These are phyloP conservation scores for Terfezia claveryi DNA, from an alignment of 495 filamentous ascomycete genomes.

Conservation along the genomic window DNA sequence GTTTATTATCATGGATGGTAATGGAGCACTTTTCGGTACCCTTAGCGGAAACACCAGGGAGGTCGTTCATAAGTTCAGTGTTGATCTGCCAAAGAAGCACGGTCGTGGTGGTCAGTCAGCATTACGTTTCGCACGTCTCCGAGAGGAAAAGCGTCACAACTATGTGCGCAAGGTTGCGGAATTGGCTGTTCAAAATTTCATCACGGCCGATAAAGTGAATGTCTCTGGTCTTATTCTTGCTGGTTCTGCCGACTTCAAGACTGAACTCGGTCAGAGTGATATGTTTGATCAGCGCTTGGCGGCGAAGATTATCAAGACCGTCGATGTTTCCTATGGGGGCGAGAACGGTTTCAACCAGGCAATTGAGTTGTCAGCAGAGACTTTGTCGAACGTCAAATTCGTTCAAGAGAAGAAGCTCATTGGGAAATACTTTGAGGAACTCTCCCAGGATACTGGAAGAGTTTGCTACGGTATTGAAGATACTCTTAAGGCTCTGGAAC, in stretches of 20 bases:
- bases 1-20: conserved; percentile 99
- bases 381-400: conserved; percentile 97
- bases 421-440: conserved; percentile 94
- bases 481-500: conserved; percentile 89
- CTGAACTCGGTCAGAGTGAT: conserved; percentile 91
- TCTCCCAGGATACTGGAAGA: conserved; percentile 85
- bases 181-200: conserved; percentile 92
- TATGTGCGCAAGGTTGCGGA: conserved; percentile 98
- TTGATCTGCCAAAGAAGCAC: conserved; percentile 98
- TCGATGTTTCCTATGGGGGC: conserved; percentile 94
- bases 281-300: conserved; percentile 84
- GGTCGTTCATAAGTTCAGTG: conserved; percentile 87
- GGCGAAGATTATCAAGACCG: conserved; percentile 92
- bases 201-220: conserved; percentile 94
- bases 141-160: conserved; percentile 98
- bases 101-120: conserved; percentile 98
- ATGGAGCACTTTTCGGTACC: conserved; percentile 89
- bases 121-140: conserved; percentile 94
- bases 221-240: conserved; percentile 84
- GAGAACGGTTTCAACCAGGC: conserved; percentile 99
- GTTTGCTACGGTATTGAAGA: conserved; percentile 97
- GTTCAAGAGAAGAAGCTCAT: conserved; percentile 99
- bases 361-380: conserved; percentile 84
- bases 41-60: conserved; percentile 92
- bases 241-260: conserved; percentile 98